Conservation (phyloP, 305 asterid genomes). For the Coffea humblotiana region DNA sequence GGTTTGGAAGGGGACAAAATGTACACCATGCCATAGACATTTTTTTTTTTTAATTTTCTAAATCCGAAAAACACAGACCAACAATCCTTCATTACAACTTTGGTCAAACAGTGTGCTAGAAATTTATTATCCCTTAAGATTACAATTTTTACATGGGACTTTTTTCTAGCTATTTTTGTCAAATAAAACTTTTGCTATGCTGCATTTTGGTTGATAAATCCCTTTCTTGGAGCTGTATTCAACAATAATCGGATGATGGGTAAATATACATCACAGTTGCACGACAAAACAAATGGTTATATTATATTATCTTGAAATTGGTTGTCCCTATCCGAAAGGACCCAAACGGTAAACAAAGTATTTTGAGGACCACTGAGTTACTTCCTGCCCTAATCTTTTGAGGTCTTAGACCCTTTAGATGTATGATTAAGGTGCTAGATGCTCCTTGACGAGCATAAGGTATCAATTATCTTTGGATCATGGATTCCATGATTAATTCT, state of each 20-base stretch:
- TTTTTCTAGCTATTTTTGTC: too few relatives aligned
- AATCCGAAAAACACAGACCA: background rate
- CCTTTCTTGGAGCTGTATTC: background rate
- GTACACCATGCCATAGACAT: too few relatives aligned
- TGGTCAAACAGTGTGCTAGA: background rate
- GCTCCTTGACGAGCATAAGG: background rate
- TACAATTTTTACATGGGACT: background rate
- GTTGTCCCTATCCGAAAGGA: conserved; percentile 14
- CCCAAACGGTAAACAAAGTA: conserved; percentile 1
- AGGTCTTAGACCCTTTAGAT: background rate
- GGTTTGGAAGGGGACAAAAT: too few relatives aligned
- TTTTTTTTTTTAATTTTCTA: background rate
- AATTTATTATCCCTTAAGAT: background rate
- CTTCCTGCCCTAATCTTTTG: background rate
- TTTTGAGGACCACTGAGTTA: conserved; percentile 9
- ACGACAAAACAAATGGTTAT: conserved; percentile 2
- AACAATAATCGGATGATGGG: background rate
- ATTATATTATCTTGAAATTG: conserved; percentile 6
- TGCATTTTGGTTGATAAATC: background rate
- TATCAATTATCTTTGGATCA: background rate
- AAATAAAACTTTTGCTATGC: background rate
- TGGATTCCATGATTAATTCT: background rate
- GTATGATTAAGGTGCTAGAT: background rate
- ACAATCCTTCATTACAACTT: background rate
- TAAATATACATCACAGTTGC: background rate